Evolutionary conservation across 352 stramenopile species (phyloP), one percentile per base, ranked within the genome.

Genomic region (Paralagenidium karlingii): DNA sequence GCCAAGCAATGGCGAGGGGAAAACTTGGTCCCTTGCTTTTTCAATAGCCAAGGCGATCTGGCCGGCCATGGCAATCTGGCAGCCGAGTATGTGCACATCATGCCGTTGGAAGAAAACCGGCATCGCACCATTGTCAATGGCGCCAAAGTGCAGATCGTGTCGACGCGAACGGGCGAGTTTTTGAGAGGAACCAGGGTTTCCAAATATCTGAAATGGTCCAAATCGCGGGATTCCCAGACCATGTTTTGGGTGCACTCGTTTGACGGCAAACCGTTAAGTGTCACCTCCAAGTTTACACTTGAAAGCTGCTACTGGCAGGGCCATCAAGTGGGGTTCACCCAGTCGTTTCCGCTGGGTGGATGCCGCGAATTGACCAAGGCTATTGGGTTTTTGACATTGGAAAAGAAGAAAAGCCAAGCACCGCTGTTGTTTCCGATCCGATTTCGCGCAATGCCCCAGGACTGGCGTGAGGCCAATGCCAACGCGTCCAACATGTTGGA

Each of bases 161-260:
- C 57, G 7, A 60, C 55, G 2, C 55, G 49, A 32, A 51, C 60
- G 12, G 63, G 63, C 20, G 74, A 76, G 40, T 82, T 73, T 34
- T 32, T 82, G 37, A 61, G 68, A n/a, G 68, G 51, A 16, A 73
- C 64, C 16, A 62, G 63, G 40, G 60, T 82, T 29, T 76, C 59
- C 44, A 78, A 79, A 48, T 82, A 62, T 37, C 57, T 82, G n/a
- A 66, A 68, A 34, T 82, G 68, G 68, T 82, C 68, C 1, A 50
- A 46, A 8, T 34, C 54, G 12, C 60, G 68, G 8, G 68, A 82
- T 39, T 59, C 78, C 38, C 64, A 77, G 43, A 77, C 68, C 1
- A 60, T 82, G 20, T 82, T 82, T 46, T 45, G 64, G 20, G 67
- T 82, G 32, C 64, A 77, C 27, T 75, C 68, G 18, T 27, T 51